Percentiles rank a stretch among this genome's conserved stretches.
phyloP scores from a whole-genome alignment of 176 grass and related monocot species.

The Melocanna baccifera region DNA sequence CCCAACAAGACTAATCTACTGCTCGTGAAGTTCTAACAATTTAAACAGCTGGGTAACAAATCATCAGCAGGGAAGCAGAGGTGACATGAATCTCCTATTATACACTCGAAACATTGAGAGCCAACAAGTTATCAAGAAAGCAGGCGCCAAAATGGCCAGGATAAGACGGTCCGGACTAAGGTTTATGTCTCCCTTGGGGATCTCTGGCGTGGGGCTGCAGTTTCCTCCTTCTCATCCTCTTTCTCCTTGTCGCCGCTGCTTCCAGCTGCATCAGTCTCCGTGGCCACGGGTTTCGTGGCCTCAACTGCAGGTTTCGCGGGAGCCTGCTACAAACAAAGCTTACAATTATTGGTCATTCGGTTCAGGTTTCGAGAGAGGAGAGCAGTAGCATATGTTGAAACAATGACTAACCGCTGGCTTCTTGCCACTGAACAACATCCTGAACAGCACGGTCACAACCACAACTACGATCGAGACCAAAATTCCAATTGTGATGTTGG shows the following conservation, averaged over 20 bases:
- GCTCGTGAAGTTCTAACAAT: constrained; percentile 36
- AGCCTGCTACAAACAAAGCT: constrained; percentile 28
- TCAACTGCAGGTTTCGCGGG: constrained; percentile 30
- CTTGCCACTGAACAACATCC: constrained; percentile 63
- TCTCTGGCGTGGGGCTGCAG: constrained; percentile 51
- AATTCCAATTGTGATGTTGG: constrained; percentile 72
- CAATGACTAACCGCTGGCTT: constrained; percentile 56
- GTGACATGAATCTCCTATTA: constrained; percentile 22
- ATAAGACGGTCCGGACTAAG: background rate
- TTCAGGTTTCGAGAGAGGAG: background rate
- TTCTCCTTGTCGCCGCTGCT: constrained; percentile 54
- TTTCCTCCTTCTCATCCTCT: constrained; percentile 51
- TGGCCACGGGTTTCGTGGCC: constrained; percentile 5
- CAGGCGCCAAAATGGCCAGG: background rate
- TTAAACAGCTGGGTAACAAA: constrained; percentile 3
- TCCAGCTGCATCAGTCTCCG: constrained; percentile 36
- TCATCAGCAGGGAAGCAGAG: background rate
- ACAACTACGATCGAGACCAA: constrained; percentile 61
- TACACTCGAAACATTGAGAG: constrained; percentile 34
- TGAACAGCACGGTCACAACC: constrained; percentile 55
- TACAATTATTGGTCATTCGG: background rate
- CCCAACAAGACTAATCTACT: constrained; percentile 23
- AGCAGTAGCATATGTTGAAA: background rate
- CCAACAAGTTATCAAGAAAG: background rate
- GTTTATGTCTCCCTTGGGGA: constrained; percentile 64